A percentile compares a stretch with the other conserved stretches of the same genome.
phyloP scores from a whole-genome alignment of 306 rosid genomes.

The Pachyrhizus erosus region DNA sequence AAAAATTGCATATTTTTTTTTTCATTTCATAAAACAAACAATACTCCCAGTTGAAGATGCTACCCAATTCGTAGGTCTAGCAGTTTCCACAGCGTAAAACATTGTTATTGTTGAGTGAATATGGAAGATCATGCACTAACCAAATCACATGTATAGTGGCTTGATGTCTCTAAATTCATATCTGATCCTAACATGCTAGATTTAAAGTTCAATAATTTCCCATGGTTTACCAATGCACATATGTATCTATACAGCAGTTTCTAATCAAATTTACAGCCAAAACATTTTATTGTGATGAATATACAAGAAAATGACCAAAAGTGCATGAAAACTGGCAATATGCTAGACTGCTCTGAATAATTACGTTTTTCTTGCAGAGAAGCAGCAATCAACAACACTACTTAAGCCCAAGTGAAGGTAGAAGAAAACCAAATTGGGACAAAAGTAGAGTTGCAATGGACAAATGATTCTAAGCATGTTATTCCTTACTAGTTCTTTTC shows the following conservation, averaged over 20 bases:
- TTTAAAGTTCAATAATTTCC: background rate
- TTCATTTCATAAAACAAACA: background rate
- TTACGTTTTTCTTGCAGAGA: conserved; percentile 4
- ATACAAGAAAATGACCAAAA: background rate
- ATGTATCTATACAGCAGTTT: conserved; percentile 5
- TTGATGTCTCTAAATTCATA: conserved; percentile 8
- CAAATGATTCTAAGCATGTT: conserved; percentile 7
- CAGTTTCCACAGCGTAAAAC: background rate
- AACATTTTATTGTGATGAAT: background rate
- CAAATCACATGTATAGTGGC: background rate
- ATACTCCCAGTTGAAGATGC: background rate
- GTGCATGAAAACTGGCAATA: conserved; percentile 18
- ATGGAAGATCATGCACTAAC: background rate
- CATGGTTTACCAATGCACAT: background rate
- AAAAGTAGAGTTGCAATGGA: background rate
- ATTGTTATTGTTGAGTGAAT: background rate
- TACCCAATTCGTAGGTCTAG: background rate
- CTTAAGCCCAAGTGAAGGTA: background rate
- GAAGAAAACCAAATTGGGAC: conserved; percentile 6
- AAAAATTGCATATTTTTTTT: background rate
- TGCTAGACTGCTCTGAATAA: background rate
- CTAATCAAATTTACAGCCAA: background rate
- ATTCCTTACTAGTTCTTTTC: conserved; percentile 18
- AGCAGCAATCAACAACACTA: background rate
- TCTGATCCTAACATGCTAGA: background rate